Evolutionary conservation across 768 basidiomycete genomes (phyloP), one percentile per base, ranked within the genome.

Genomic region (Mycena maculata): DNA sequence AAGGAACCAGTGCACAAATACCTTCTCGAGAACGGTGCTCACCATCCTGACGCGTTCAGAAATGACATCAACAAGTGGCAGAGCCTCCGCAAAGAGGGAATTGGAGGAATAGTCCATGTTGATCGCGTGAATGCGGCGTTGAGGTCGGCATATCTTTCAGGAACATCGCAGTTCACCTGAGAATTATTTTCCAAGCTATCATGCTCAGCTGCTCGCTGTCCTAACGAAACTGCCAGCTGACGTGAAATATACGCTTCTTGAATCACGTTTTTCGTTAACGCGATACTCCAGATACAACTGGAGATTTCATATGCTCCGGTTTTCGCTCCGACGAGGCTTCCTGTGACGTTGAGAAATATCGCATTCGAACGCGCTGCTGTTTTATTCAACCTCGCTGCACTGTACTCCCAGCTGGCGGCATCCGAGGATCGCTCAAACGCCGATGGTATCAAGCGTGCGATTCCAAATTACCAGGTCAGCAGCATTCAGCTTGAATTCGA

Each of bases 401-500:
- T 96, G n/a, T 93, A 92, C 75, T 93, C 93, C 3, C 91, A 93
- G 60, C 82, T 98, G 30, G 96, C 90, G 0, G 83, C 84, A 4
- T 74, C 85, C 0, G 90, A 93, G 75, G 91, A 93, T 76, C 87
- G 93, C 67, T 87, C 88, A 22, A 86, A 76, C 18, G 79, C 83
- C 16, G 92, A 95, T n/a, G 95, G 95, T 5, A 90, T 98, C 57
- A 97, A 94, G 73, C 87, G 91, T 12, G 92, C 93, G 0, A 87
- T 87, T 25, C 81, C 83, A 18, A 81, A 88, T 71, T 93, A 89
- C 75, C 92, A 94, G 85, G 94, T 90, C 52, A 18, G 47, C n/a
- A 28, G 38, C 25, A 47, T 39, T 44, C 18, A 27, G n/a, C 9
- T 42, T 59, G 55, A 18, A 27, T 22, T 13, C 56, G 0, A 73